These are phyloP conservation scores for Elsinoe batatas DNA, from an alignment of 2,329 filamentous ascomycete genomes.

Conservation along the genomic window DNA sequence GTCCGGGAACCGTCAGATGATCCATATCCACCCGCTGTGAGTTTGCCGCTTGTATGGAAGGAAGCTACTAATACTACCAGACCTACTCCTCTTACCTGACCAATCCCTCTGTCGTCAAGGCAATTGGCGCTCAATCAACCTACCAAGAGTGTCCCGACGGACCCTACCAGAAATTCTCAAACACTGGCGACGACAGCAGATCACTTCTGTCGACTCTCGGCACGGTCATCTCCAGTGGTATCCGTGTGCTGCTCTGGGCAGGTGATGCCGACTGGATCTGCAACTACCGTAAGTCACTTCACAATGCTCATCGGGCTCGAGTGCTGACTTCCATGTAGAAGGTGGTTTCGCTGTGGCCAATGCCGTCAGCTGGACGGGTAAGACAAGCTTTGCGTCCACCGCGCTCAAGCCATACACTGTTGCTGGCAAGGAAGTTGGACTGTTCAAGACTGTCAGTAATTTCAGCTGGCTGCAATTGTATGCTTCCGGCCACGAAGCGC, in stretches of 20 bases:
- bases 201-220: conserved; percentile 5
- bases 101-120: conserved; percentile 28
- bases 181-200: conserved; percentile 32
- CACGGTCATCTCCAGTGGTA: conserved; percentile 23
- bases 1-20: conserved; percentile 33
- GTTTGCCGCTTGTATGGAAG: not conserved
- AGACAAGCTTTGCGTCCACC: conserved; percentile 32
- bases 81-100: conserved; percentile 37
- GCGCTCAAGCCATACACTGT: conserved; percentile 38
- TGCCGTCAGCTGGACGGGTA: conserved; percentile 32
- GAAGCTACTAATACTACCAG: not conserved
- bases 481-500: conserved; percentile 36
- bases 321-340: conserved; percentile 17
- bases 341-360: conserved; percentile 39
- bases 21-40: conserved; percentile 27
- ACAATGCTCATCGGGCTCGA: not conserved
- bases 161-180: conserved; percentile 30
- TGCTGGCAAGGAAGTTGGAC: conserved; percentile 37
- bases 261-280: conserved; percentile 51
- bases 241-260: conserved; percentile 45
- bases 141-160: conserved; percentile 31
- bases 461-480: conserved; percentile 32
- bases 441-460: conserved; percentile 43
- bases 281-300: conserved; percentile 36
- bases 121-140: conserved; percentile 37